Evolutionary conservation across 257 asterid species (phyloP).

Genomic region (Solanum sparsipilum): DNA sequence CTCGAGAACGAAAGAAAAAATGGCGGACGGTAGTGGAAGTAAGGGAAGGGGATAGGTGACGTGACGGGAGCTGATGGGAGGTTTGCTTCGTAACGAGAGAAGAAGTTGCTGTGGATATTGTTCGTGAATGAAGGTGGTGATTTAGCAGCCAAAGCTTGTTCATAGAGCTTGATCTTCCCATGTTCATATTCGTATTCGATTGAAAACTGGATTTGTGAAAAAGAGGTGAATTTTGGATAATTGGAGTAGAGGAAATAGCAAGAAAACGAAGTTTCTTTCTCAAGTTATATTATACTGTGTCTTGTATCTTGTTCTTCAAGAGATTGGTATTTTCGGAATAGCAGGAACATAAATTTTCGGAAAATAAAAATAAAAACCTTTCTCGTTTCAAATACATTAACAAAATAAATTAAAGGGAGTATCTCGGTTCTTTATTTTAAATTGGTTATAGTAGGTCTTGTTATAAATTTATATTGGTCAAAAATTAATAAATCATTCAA

Average conservation of each 20-base stretch:
- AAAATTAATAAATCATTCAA: background rate
- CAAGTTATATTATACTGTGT: background rate
- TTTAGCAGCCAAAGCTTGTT: constrained; percentile 26
- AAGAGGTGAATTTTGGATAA: background rate
- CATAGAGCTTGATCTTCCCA: constrained; percentile 29
- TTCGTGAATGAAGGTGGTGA: constrained; percentile 23
- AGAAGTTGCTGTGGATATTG: constrained; percentile 44
- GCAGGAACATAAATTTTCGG: background rate
- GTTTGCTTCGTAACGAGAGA: constrained; percentile 17
- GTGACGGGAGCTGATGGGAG: background rate
- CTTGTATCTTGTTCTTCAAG: background rate
- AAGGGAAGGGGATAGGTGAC: background rate
- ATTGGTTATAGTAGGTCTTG: background rate
- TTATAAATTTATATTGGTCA: background rate
- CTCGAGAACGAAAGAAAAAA: background rate
- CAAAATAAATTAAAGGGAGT: background rate
- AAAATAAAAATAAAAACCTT: background rate
- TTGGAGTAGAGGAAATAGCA: background rate
- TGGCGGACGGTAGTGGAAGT: background rate
- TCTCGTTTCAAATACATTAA: background rate
- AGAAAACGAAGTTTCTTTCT: background rate
- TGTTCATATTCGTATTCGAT: background rate
- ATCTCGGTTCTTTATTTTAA: background rate
- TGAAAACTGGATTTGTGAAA: background rate
- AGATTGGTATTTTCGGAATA: background rate